phyloP scores from a whole-genome alignment of 2,329 filamentous ascomycete genomes.

The Cladobotryum mycophilum region DNA sequence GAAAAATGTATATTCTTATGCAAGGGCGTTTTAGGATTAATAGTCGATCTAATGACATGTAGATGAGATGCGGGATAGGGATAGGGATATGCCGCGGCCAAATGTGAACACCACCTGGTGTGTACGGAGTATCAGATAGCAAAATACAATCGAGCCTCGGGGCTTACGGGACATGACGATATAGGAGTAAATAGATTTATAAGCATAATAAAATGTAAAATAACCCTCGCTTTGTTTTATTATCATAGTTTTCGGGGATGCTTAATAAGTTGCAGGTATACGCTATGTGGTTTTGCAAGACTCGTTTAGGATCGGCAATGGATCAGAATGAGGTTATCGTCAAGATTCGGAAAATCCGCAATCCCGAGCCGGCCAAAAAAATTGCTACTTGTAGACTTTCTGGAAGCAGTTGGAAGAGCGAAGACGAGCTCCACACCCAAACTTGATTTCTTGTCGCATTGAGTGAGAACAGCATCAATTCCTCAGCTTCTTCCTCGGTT shows the following conservation, averaged over 20 bases:
- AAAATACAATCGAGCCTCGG: not conserved
- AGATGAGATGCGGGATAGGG: too few relatives aligned
- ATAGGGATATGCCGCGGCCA: too few relatives aligned
- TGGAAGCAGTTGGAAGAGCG: slow-evolving; percentile 35
- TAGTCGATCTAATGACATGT: too few relatives aligned
- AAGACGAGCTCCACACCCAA: slow-evolving; percentile 23
- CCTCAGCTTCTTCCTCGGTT: not conserved
- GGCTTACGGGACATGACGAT: not conserved
- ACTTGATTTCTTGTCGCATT: slow-evolving; percentile 7
- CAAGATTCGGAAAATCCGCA: slow-evolving; percentile 27
- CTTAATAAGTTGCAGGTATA: not conserved
- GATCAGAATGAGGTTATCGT: slow-evolving; percentile 3
- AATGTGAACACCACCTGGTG: not conserved
- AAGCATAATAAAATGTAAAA: not conserved
- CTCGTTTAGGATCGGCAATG: too few relatives aligned
- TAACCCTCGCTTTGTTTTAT: not conserved
- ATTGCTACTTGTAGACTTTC: slow-evolving; percentile 32
- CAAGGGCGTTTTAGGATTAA: not conserved
- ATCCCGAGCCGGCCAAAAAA: slow-evolving; percentile 29
- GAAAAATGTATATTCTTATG: not conserved
- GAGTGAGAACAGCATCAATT: not conserved
- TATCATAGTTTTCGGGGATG: not conserved
- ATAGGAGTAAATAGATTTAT: not conserved
- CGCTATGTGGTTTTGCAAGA: too few relatives aligned
- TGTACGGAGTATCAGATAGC: not conserved